A percentile compares a stretch with the other conserved stretches of the same genome.
Evolutionary conservation across 176 grass and related monocot genomes (phyloP).

Genomic region (Canna indica): DNA sequence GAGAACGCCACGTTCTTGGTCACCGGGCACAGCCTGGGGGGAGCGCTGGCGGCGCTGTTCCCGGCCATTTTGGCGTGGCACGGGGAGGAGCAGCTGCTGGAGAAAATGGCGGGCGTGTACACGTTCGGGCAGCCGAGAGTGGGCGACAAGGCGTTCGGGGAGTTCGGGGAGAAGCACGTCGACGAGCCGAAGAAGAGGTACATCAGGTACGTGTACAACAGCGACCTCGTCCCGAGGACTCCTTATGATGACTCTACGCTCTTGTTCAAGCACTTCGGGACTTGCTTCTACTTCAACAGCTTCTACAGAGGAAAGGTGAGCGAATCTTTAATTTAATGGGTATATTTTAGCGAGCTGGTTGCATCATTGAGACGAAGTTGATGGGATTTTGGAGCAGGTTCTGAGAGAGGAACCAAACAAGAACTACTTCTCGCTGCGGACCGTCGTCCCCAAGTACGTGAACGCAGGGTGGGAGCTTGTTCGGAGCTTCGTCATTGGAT

Average conservation of each 20-base stretch:
- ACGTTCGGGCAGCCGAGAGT: slow-evolving; percentile 59
- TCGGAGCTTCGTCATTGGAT: slow-evolving; percentile 40
- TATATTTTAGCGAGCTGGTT: too few relatives aligned
- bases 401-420: slow-evolving; percentile 62
- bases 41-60: slow-evolving; percentile 50
- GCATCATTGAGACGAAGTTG: too few relatives aligned
- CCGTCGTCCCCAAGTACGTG: slow-evolving; percentile 39
- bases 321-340: too few relatives aligned
- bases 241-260: slow-evolving; percentile 28
- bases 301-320: slow-evolving; percentile 34
- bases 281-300: slow-evolving; percentile 34
- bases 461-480: slow-evolving; percentile 59
- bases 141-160: slow-evolving; percentile 34
- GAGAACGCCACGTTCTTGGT: slow-evolving; percentile 39
- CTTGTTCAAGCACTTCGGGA: slow-evolving; percentile 38
- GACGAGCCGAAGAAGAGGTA: slow-evolving; percentile 39
- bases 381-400: too few relatives aligned
- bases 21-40: slow-evolving; percentile 46
- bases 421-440: slow-evolving; percentile 72
- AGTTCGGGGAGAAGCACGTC: slow-evolving; percentile 39
- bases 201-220: slow-evolving; percentile 33
- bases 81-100: slow-evolving; percentile 34
- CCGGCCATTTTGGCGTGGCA: slow-evolving; percentile 40
- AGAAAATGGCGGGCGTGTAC: slow-evolving; percentile 31
- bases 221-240: slow-evolving; percentile 33